These are phyloP conservation scores for Exobasidium cylindrosporum DNA, from an alignment of 1,284 basidiomycete genomes.

Conservation along the genomic window DNA sequence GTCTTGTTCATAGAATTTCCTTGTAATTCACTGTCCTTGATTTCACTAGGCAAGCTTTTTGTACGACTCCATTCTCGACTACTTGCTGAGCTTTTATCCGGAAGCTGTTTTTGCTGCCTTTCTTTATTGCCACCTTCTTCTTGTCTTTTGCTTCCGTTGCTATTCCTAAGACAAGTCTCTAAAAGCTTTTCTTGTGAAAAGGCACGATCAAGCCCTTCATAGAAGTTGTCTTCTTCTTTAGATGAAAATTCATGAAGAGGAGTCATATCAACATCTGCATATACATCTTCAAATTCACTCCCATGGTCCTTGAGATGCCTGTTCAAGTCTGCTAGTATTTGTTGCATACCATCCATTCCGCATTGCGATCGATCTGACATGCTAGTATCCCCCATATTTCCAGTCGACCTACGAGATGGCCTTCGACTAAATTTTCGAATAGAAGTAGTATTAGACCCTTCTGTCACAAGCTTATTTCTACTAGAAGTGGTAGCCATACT, in stretches of 20 bases:
- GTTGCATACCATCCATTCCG: background rate
- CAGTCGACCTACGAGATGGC: background rate
- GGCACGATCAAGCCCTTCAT: background rate
- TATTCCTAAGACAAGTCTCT: no score
- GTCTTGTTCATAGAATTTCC: background rate
- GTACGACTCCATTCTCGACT: background rate
- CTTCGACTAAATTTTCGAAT: background rate
- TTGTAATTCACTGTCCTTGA: background rate
- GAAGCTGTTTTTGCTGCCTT: no score
- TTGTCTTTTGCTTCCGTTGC: no score
- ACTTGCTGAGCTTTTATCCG: no score
- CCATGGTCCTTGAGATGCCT: background rate
- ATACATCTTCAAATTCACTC: background rate
- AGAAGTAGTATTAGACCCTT: background rate
- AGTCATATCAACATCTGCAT: background rate
- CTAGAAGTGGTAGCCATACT: background rate
- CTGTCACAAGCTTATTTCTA: background rate
- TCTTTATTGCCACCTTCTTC: no score
- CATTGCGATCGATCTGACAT: background rate
- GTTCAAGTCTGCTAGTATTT: constrained; percentile 1
- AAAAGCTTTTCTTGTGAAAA: constrained; percentile 4
- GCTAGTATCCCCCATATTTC: background rate
- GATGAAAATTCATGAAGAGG: background rate
- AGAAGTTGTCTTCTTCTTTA: background rate
- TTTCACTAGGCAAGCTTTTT: background rate